Percentiles rank a stretch among this genome's conserved stretches.
These are phyloP conservation scores for Aspergillus chevalieri DNA, from an alignment of 2,329 filamentous ascomycete species.

Conservation along the genomic window DNA sequence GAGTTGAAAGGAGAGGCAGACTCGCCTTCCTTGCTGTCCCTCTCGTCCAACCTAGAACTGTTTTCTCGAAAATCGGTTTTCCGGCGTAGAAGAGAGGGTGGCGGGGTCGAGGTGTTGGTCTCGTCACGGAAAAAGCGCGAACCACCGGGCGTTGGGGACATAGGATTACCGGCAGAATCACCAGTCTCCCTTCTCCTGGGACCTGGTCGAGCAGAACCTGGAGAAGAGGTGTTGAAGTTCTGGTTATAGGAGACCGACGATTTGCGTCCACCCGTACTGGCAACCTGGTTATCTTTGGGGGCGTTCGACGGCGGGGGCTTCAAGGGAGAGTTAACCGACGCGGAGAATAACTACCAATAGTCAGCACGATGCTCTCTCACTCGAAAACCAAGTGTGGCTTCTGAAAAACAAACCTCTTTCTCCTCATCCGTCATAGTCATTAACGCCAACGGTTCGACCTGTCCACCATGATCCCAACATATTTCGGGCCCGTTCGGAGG, in stretches of 20 bases:
- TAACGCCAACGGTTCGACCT: constrained; percentile 64
- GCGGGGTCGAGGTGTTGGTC: constrained; percentile 53
- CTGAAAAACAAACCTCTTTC: constrained; percentile 49
- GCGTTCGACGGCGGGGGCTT: constrained; percentile 70
- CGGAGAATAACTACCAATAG: constrained; percentile 63
- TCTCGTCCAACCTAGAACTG: constrained; percentile 42
- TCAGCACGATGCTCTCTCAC: constrained; percentile 16
- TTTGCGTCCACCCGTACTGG: constrained; percentile 60
- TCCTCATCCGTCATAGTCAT: constrained; percentile 65
- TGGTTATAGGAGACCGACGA: constrained; percentile 66
- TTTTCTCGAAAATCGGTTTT: constrained; percentile 57
- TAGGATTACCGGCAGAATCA: constrained; percentile 53
- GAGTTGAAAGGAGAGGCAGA: constrained; percentile 45
- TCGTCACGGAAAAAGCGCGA: constrained; percentile 46
- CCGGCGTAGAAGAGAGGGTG: constrained; percentile 54
- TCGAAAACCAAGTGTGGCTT: neutral
- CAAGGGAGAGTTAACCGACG: constrained; percentile 87
- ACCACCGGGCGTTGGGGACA: constrained; percentile 42
- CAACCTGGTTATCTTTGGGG: constrained; percentile 49
- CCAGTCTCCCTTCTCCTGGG: constrained; percentile 81
- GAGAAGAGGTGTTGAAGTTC: constrained; percentile 66
- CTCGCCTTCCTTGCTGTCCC: constrained; percentile 40
- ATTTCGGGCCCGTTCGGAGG: constrained; percentile 75
- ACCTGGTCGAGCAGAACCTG: constrained; percentile 65
- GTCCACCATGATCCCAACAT: constrained; percentile 77